Evolutionary conservation across 495 filamentous ascomycete species (phyloP).

Genomic region (Mycothermus thermophilus): DNA sequence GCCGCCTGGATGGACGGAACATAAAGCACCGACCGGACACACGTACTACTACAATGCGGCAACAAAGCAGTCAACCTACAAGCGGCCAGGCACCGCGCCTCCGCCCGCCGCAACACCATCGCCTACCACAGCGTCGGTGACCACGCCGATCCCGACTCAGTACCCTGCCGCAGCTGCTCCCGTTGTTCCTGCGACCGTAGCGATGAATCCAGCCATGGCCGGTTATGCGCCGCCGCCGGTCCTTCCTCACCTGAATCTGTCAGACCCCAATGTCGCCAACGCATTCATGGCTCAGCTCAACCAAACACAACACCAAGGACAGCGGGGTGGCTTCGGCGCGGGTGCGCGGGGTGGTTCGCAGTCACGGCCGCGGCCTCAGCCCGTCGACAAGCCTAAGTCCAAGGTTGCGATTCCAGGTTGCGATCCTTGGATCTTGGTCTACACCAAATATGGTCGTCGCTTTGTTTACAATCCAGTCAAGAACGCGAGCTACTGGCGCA

Average conservation of each 20-base stretch:
- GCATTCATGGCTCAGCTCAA: conserved; percentile 37
- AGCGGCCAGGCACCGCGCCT: conserved; percentile 40
- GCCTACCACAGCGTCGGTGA: conserved; percentile 1
- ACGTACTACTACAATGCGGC: conserved; percentile 78
- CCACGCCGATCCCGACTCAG: too few species aligned
- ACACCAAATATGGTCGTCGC: conserved; percentile 72
- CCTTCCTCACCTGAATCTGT: conserved; percentile 30
- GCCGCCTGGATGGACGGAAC: conserved; percentile 77
- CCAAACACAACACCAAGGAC: conserved; percentile 9
- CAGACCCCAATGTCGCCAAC: conserved; percentile 31
- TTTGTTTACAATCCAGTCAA: conserved; percentile 79
- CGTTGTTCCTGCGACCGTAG: too few species aligned
- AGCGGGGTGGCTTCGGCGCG: conserved; percentile 23
- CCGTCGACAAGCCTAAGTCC: conserved; percentile 65
- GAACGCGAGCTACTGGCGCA: conserved; percentile 83
- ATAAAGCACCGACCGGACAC: conserved; percentile 81
- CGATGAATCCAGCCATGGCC: conserved; percentile 16
- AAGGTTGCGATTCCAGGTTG: conserved; percentile 67
- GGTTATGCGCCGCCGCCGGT: conserved; percentile 33
- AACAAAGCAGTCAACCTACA: conserved; percentile 82
- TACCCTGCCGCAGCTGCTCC: too few species aligned
- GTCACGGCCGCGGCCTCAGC: conserved; percentile 45
- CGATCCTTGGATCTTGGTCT: conserved; percentile 84
- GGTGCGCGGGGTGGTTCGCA: conserved; percentile 36
- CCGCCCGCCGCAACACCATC: conserved; percentile 16